A percentile compares a stretch with the other conserved stretches of the same genome.
Conservation (phyloP, 2,329 filamentous ascomycete species). For the Aureobasidium sp. region DNA sequence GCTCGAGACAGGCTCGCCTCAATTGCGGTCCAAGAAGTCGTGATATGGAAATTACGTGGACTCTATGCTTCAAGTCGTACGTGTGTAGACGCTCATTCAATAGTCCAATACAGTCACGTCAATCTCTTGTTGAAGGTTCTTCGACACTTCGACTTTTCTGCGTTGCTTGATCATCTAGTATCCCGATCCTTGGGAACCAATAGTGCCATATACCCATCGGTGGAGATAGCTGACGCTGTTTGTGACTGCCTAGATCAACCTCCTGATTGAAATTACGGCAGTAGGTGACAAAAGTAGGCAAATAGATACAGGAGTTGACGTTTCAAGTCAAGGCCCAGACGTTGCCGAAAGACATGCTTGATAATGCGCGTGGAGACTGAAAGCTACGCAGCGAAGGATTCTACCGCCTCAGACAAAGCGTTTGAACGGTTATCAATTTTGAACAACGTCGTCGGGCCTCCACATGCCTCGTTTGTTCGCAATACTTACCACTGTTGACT, state of each 20-base stretch:
- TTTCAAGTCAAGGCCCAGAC: background rate
- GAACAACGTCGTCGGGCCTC: background rate
- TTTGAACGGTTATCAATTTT: slow-evolving; percentile 4
- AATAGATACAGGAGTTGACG: background rate
- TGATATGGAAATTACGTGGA: background rate
- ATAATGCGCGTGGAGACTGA: background rate
- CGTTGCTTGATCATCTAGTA: background rate
- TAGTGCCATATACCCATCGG: background rate
- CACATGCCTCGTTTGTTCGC: background rate
- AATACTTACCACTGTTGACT: background rate
- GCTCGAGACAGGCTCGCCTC: background rate
- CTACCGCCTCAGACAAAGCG: background rate
- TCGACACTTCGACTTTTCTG: background rate
- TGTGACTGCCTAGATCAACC: background rate
- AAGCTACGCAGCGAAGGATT: background rate
- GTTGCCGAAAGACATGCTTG: background rate
- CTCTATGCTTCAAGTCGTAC: too few relatives aligned
- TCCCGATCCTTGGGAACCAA: background rate
- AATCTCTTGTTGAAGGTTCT: background rate
- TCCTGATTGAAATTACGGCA: background rate
- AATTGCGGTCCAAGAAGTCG: background rate
- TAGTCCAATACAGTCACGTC: background rate
- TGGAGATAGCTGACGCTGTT: background rate
- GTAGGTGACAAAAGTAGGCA: background rate
- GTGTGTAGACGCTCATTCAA: background rate